Base-by-base conservation (phyloP, 192 early-diverging fungal species). In the Rhizoclosmatium globosum region DNA sequence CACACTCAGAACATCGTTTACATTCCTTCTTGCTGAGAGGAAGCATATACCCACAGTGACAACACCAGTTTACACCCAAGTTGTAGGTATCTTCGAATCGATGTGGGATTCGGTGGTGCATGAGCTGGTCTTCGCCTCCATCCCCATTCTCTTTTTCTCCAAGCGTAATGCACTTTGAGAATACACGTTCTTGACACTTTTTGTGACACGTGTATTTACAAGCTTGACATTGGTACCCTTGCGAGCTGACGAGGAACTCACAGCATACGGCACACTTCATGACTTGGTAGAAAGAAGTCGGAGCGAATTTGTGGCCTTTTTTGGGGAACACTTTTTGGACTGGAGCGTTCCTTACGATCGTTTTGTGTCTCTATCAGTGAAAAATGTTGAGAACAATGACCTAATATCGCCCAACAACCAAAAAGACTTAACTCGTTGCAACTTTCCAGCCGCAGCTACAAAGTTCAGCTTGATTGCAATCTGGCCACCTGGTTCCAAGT, bases 251-350 rank as follows among this genome's bases (percentile, higher is more conserved):
- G 57, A 99, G 89, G 80, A 98, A 96, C 76, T 98, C 98, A 58
- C 90, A 88, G 85, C 98, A 99, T 6, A 96, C 82, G 4, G 97
- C 96, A 84, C 98, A 99, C 84, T 94, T 95, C 96, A 99, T 97
- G 78, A 99, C 96, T 75, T 97, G 95, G 85, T 98, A 98, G 53
- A 95, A 97, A 66, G 93, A 92, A 72, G 93, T 89, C 44, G 93
- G 87, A 71, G 91, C 93, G 85, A 99, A 98, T 81, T 97, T 93
- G 81, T 99, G 98, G 3, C 98, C 97, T 68, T 94, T 95, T 85
- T 96, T 95, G 17, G 89, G 92, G 45, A 94, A 90, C 21, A 94
- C 90, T 73, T 96, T 96, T 74, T 95, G 95, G 53, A 97, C 97
- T 82, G 89, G 78, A 79, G 82, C 59, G 80, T 91, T 62, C 83